phyloP scores from a whole-genome alignment of 495 filamentous ascomycete species.

The Xylaria longipes region DNA sequence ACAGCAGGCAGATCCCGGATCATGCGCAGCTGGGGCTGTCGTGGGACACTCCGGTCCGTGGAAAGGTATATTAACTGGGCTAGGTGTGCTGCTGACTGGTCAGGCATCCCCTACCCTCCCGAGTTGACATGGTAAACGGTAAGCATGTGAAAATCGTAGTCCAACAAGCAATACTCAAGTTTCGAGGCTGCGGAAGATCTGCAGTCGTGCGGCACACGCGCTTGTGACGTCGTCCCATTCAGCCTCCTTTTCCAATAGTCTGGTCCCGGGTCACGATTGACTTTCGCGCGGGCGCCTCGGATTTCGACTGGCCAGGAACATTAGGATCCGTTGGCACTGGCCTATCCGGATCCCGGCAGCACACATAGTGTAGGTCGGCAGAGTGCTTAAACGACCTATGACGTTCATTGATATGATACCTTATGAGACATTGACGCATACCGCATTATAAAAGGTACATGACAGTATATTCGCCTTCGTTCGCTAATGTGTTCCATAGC shows the following conservation, averaged over 20 bases:
- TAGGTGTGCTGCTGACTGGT: constrained; percentile 17
- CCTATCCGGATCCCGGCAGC: constrained; percentile 9
- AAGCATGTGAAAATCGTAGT: not conserved
- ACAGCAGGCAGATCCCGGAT: constrained; percentile 10
- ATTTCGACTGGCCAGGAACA: constrained; percentile 16
- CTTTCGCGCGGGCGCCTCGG: constrained; percentile 32
- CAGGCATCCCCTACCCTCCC: not conserved
- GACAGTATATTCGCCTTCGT: not conserved
- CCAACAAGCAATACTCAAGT: not conserved
- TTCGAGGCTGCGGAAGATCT: constrained; percentile 1
- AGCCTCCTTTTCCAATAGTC: constrained; percentile 39
- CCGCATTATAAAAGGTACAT: not conserved
- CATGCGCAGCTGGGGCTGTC: constrained; percentile 6
- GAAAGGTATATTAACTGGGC: not conserved
- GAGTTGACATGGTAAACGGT: not conserved
- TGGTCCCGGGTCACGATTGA: constrained; percentile 30
- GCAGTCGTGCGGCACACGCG: constrained; percentile 3
- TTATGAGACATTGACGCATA: constrained; percentile 15
- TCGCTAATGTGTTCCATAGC: not conserved
- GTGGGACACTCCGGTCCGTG: constrained; percentile 9
- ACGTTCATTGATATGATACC: constrained; percentile 11
- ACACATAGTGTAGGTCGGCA: not conserved
- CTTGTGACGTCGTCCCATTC: constrained; percentile 30
- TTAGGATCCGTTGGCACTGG: not conserved
- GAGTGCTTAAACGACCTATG: not conserved